Percentiles rank a stretch among this genome's conserved stretches.
phyloP scores from a whole-genome alignment of 441 rosid genomes.

The Mallotus repandus region DNA sequence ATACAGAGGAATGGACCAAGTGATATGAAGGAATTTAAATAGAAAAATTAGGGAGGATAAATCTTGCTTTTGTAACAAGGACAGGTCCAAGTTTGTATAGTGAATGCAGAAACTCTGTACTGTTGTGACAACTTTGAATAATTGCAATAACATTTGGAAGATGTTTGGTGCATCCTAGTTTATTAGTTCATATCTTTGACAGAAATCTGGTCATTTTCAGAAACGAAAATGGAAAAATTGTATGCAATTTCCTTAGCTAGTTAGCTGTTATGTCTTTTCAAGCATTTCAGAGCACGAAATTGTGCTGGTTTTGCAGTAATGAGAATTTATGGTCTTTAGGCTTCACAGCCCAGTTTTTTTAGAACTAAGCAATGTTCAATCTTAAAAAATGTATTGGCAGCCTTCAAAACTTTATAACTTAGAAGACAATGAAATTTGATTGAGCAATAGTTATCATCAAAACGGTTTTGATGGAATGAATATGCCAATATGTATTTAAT shows the following conservation, averaged over 20 bases:
- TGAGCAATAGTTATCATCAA: not conserved
- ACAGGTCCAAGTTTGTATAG: not conserved
- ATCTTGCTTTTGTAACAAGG: not conserved
- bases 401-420: not conserved
- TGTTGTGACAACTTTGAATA: not conserved
- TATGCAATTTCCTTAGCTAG: not conserved
- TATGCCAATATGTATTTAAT: not conserved
- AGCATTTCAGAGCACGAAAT: not conserved
- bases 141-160: not conserved
- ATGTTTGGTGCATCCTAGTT: constrained; percentile 7
- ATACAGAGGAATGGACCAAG: not conserved
- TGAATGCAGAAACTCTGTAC: not conserved
- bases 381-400: not conserved
- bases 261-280: not conserved
- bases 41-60: not conserved
- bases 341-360: not conserved
- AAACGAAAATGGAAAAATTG: not conserved
- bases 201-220: not conserved
- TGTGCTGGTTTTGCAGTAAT: not conserved
- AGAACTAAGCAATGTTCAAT: not conserved
- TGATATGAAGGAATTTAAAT: not conserved
- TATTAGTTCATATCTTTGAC: not conserved
- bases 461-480: not conserved
- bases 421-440: not conserved
- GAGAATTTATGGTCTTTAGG: not conserved